phyloP scores from a whole-genome alignment of 345 rosid genomes.

The Populus ilicifolia region DNA sequence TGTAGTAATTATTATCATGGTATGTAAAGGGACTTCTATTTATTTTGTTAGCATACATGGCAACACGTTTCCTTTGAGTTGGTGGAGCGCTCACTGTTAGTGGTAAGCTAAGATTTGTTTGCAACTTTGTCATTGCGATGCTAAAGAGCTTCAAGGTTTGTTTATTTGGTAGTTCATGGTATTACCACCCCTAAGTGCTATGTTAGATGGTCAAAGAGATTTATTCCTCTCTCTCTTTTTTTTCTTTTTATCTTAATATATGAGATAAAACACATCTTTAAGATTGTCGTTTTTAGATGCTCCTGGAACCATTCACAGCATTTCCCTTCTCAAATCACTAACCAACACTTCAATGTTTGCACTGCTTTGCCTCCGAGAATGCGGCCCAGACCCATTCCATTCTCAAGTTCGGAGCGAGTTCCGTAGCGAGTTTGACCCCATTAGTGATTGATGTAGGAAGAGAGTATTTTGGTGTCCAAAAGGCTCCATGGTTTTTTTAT shows the following conservation, averaged over 20 bases:
- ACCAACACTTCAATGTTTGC: slow-evolving; percentile 76
- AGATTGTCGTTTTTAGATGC: slow-evolving; percentile 41
- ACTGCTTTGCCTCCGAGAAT: slow-evolving; percentile 69
- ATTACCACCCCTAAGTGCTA: not conserved
- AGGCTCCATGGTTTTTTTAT: slow-evolving; percentile 52
- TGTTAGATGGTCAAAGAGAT: too few relatives aligned
- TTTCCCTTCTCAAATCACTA: slow-evolving; percentile 57
- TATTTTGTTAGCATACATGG: too few relatives aligned
- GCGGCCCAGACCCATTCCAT: slow-evolving; percentile 71
- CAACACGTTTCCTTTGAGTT: not conserved
- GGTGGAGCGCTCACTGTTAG: not conserved
- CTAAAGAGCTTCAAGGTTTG: not conserved
- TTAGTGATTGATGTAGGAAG: slow-evolving; percentile 74
- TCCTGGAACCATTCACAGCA: slow-evolving; percentile 91
- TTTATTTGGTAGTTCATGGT: not conserved
- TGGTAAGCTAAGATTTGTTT: not conserved
- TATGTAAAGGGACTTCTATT: not conserved
- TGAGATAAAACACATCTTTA: too few relatives aligned
- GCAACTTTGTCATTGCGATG: not conserved
- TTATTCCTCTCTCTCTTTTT: too few relatives aligned
- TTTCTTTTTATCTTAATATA: too few relatives aligned
- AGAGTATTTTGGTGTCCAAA: slow-evolving; percentile 58
- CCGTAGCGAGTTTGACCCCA: slow-evolving; percentile 69
- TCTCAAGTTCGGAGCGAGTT: slow-evolving; percentile 85
- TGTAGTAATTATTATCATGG: not conserved